These are phyloP conservation scores for Penicillium egyptiacum DNA, from an alignment of 495 filamentous ascomycete genomes.

Conservation along the genomic window DNA sequence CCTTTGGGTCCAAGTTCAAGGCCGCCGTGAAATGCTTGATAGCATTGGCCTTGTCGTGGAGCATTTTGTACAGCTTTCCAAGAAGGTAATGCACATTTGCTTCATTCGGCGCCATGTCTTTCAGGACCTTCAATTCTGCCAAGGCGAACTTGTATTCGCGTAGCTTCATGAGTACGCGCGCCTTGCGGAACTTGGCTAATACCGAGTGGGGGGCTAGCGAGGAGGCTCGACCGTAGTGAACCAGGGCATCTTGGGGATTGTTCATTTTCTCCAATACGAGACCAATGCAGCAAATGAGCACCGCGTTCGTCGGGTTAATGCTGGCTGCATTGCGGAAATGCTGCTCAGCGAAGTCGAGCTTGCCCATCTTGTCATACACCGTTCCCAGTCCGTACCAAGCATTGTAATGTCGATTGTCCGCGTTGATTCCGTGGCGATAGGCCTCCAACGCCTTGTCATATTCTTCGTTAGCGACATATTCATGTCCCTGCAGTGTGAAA, in stretches of 20 bases:
- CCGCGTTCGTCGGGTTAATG: conserved; percentile 89
- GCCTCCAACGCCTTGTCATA: conserved; percentile 88
- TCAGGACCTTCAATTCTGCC: conserved; percentile 75
- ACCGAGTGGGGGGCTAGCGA: conserved; percentile 78
- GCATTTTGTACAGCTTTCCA: conserved; percentile 78
- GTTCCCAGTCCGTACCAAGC: conserved; percentile 94
- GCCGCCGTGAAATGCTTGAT: conserved; percentile 93
- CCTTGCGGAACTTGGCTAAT: conserved; percentile 85
- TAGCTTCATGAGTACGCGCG: conserved; percentile 79
- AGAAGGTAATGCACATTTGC: conserved; percentile 93
- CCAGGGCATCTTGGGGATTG: conserved; percentile 71
- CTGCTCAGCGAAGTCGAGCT: conserved; percentile 82
- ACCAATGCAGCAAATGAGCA: conserved; percentile 88
- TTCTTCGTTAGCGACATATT: conserved; percentile 95
- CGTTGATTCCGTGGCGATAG: conserved; percentile 78
- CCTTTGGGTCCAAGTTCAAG: conserved; percentile 94
- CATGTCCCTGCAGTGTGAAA: conserved; percentile 92
- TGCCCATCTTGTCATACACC: conserved; percentile 92
- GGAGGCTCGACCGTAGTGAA: conserved; percentile 76
- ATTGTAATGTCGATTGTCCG: conserved; percentile 90
- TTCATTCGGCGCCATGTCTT: conserved; percentile 89
- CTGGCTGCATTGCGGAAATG: conserved; percentile 83
- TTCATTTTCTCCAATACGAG: conserved; percentile 84
- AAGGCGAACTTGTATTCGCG: conserved; percentile 68
- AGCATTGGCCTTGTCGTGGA: conserved; percentile 75